Conservation (phyloP, 2,329 filamentous ascomycete species). For the Pseudodiploospora longispora region DNA sequence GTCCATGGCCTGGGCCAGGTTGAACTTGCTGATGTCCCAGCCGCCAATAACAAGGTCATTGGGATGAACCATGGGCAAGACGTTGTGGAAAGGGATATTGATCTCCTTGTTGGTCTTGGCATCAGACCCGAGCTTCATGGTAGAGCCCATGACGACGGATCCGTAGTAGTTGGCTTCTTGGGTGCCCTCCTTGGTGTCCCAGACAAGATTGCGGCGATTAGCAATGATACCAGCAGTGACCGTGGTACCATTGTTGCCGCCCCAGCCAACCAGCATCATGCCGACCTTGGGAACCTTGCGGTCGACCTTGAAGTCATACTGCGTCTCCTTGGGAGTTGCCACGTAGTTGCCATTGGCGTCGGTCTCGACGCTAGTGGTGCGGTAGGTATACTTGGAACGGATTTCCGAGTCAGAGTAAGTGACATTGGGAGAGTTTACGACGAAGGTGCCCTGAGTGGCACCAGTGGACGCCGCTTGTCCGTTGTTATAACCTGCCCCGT, state of each 20-base stretch:
- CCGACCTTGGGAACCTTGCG: slow-evolving; percentile 88
- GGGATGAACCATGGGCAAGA: slow-evolving; percentile 94
- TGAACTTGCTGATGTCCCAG: slow-evolving; percentile 93
- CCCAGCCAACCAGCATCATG: slow-evolving; percentile 95
- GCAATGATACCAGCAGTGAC: slow-evolving; percentile 96
- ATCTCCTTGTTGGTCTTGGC: slow-evolving; percentile 77
- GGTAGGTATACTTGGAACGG: slow-evolving; percentile 91
- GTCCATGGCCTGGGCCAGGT: slow-evolving; percentile 88
- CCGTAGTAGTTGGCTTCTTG: slow-evolving; percentile 94
- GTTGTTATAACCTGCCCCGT: slow-evolving; percentile 49
- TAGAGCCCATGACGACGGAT: slow-evolving; percentile 94
- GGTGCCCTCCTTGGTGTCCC: slow-evolving; percentile 88
- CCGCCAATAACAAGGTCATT: slow-evolving; percentile 92
- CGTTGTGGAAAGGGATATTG: slow-evolving; percentile 90
- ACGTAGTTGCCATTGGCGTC: slow-evolving; percentile 68
- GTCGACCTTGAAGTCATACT: slow-evolving; percentile 96
- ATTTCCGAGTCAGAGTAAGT: slow-evolving; percentile 82
- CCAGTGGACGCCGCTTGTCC: slow-evolving; percentile 36
- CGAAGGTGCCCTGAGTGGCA: slow-evolving; percentile 60
- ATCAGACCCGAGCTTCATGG: slow-evolving; percentile 90
- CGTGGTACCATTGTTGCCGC: slow-evolving; percentile 96
- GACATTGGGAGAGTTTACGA: slow-evolving; percentile 87
- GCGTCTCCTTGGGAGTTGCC: slow-evolving; percentile 77
- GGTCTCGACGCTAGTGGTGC: slow-evolving; percentile 76
- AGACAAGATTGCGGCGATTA: slow-evolving; percentile 77